phyloP scores from a whole-genome alignment of 2,329 filamentous ascomycete species.

The Aspergillus sp. region DNA sequence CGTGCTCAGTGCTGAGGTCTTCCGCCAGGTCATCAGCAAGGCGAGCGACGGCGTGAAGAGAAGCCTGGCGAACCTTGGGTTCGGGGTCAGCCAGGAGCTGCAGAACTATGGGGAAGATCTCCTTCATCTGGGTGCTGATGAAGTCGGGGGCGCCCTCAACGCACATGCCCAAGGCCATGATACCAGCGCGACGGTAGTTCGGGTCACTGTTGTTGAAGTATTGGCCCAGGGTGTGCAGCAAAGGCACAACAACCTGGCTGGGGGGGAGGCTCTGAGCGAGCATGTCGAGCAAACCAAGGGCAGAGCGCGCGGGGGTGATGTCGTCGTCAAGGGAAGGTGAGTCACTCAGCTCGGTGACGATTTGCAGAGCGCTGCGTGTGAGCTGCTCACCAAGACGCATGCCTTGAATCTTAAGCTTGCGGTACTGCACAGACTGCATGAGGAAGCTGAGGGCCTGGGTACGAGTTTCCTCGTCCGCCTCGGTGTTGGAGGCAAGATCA shows the following conservation, averaged over 20 bases:
- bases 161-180: constrained; percentile 84
- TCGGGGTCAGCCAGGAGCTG: constrained; percentile 77
- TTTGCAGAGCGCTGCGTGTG: constrained; percentile 78
- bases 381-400: constrained; percentile 80
- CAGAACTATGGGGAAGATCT: constrained; percentile 77
- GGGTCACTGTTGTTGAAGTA: constrained; percentile 70
- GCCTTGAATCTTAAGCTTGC: constrained; percentile 90
- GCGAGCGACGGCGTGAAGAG: constrained; percentile 78
- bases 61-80: constrained; percentile 73
- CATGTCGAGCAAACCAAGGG: constrained; percentile 79
- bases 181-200: constrained; percentile 78
- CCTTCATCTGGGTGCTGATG: constrained; percentile 81
- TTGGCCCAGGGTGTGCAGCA: constrained; percentile 75
- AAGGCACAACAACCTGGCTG: constrained; percentile 85
- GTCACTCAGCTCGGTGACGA: constrained; percentile 79
- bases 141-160: constrained; percentile 97
- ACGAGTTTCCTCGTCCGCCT: constrained; percentile 74
- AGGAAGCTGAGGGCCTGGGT: constrained; percentile 89
- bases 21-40: constrained; percentile 90
- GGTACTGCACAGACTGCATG: constrained; percentile 82
- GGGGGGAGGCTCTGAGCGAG: constrained; percentile 82
- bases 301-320: constrained; percentile 73
- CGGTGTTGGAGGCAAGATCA: constrained; percentile 66
- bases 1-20: constrained; percentile 78
- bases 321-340: constrained; percentile 65